Base-by-base conservation (phyloP, 2,329 filamentous ascomycete species). In the Colletotrichum simmondsii region DNA sequence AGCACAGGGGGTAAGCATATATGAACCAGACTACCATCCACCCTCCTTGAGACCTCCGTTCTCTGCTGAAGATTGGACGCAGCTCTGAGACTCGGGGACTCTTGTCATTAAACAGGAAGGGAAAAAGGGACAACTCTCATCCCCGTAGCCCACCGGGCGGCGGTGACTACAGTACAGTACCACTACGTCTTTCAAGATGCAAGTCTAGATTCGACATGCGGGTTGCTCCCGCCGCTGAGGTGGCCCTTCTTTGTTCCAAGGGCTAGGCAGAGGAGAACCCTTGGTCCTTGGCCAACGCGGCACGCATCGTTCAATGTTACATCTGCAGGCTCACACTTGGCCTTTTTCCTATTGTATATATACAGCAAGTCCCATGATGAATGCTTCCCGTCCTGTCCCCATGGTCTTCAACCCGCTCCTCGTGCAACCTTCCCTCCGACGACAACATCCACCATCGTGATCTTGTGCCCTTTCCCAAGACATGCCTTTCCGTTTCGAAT, bases 341-440 rank as follows among this genome's bases (percentile, higher is more conserved):
- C 14, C 12, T 11, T 37, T 11, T 5, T n/a, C 10, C 16, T 19
- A 16, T 42, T 56, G 65, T 63, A 57, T 70, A 70, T 70, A 70
- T 56, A 30, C 28, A 22, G 16, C 37, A 16, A 64, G 70, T 61
- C 70, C 70, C 66, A 64, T 72, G 70, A 72, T 70, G 60, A 14
- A 32, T 22, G 7, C n/a, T 54, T 58, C 14, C 12, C n/a, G 32
- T 65, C 5, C n/a, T 72, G 70, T 60, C 37, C 66, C 28, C 70
- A 72, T 70, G 70, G 67, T 30, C 46, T 10, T 32, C 28, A 42
- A 37, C 42, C 59, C 22, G 30, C 35, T 56, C 60, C 60, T 64
- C 60, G 66, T 65, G 70, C 60, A 16, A 35, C 46, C 46, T 10
- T 10, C 42, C 19, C 30, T 42, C 42, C 54, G 6, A 49, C 26